Percentiles rank a stretch among this genome's conserved stretches.
phyloP scores from a whole-genome alignment of 805 yeast species.

The Candida railenensis region DNA sequence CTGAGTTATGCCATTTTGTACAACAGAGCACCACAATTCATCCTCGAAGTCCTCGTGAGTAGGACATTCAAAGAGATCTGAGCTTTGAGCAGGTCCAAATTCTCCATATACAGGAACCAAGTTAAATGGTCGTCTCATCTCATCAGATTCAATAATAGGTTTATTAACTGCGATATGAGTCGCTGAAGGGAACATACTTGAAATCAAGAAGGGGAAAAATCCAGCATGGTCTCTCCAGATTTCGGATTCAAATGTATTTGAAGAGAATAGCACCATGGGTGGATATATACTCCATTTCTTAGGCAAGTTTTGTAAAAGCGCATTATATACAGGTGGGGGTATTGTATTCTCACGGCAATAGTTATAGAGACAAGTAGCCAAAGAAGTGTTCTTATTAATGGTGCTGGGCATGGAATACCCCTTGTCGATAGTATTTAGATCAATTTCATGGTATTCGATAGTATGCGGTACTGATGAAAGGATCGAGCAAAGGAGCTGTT shows the following conservation, averaged over 20 bases:
- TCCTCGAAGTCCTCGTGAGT: constrained; percentile 38
- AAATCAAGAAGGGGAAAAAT: constrained; percentile 4
- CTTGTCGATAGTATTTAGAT: neutral
- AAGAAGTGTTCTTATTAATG: too few species aligned
- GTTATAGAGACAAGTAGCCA: neutral
- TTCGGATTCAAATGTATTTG: constrained; percentile 38
- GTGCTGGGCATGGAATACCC: neutral
- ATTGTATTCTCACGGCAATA: neutral
- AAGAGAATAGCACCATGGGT: constrained; percentile 49
- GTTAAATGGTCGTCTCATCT: constrained; percentile 64
- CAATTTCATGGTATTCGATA: neutral
- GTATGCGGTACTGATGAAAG: neutral
- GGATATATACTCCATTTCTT: constrained; percentile 62
- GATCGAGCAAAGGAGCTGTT: neutral
- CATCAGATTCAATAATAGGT: constrained; percentile 58
- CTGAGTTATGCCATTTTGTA: constrained; percentile 75
- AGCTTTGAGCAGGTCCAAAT: constrained; percentile 50
- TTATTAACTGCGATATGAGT: constrained; percentile 72
- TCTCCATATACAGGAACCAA: constrained; percentile 62
- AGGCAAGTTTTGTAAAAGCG: constrained; percentile 29
- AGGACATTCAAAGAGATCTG: constrained; percentile 33
- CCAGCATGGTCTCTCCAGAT: constrained; percentile 26
- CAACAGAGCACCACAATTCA: constrained; percentile 70
- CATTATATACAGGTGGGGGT: neutral
- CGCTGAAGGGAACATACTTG: constrained; percentile 12